Base-by-base conservation (phyloP, 805 yeast species). In the Lachancea cidri region DNA sequence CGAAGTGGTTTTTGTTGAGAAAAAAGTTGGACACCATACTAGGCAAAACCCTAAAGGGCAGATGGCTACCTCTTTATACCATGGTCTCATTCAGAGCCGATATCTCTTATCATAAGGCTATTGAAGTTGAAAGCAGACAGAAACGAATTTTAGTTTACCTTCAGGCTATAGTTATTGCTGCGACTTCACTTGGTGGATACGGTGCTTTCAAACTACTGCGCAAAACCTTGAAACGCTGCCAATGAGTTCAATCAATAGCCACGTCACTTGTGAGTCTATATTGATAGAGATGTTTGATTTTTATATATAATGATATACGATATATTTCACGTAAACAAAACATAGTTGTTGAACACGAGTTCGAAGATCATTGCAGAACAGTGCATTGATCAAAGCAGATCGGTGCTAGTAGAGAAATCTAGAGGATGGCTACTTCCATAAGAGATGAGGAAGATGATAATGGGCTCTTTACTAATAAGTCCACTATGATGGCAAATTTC, bases 61-160 rank as follows among this genome's bases (percentile, higher is more conserved):
- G 58, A 29, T 86, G 96, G 95, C 64, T 87, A 24, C 96, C 96
- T 1, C 67, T 89, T 53, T 89, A 89, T 62, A 81, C 95, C 7
- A 88, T 89, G 97, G 86, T 89, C 2, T 83, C 95, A 1, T 89
- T 89, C 66, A 70, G 95, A 46, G 77, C 81, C 5, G 96, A 89
- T 57, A 81, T 88, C 25, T 70, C 83, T 7, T 89, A 89, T 55
- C 74, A 87, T 1, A 68, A 70, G 39, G 94, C 94, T 1, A 70
- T 85, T 9, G 58, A 59, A 6, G 68, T 71, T 27, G 78, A 77
- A 37, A 57, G 62, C 32, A 66, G 75, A 39, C 96, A 87, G 61
- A 68, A 67, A 27, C 55, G 45, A 9, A 70, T 85, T 3, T 57
- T 87, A 34, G 53, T 47, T 17, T 38, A 36, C 17, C 29, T 58